Evolutionary conservation across 331 rosid genomes (phyloP).

Genomic region (Cydonia oblonga): DNA sequence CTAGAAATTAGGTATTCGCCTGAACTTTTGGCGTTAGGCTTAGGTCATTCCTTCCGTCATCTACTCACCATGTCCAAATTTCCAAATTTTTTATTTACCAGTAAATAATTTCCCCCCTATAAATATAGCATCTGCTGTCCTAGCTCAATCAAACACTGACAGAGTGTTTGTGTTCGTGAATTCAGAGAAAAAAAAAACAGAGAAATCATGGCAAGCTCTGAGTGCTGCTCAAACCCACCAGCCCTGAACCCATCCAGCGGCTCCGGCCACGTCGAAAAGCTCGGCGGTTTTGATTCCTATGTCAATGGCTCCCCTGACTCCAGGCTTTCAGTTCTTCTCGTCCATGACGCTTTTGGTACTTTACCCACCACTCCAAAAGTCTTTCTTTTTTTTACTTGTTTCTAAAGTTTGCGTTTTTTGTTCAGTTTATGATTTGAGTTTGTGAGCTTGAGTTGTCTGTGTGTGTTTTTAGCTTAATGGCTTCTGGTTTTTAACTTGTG

Average conservation of each 20-base stretch:
- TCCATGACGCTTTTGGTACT: conserved; percentile 50
- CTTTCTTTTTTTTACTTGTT: not conserved
- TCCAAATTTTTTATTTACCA: not conserved
- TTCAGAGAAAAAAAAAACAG: not conserved
- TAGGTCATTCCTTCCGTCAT: not conserved
- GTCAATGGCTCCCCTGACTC: conserved; percentile 40
- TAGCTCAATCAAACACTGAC: not conserved
- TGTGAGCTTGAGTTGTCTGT: not conserved
- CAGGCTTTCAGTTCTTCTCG: conserved; percentile 40
- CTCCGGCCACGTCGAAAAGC: conserved; percentile 40
- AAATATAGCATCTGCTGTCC: not conserved
- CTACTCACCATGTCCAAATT: not conserved
- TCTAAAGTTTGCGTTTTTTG: not conserved
- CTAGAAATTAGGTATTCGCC: no score
- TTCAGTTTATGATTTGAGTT: not conserved
- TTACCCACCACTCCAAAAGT: not conserved
- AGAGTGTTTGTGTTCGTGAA: not conserved
- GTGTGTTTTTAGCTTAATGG: not conserved
- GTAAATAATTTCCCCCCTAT: not conserved
- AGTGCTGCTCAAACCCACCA: conserved; percentile 75
- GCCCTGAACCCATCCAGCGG: conserved; percentile 39
- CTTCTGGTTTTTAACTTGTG: not conserved
- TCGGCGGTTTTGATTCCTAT: conserved; percentile 34
- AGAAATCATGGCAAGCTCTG: conserved; percentile 37
- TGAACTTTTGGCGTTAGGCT: no score